These are phyloP conservation scores for Saturnispora saitoi DNA, from an alignment of 805 yeast genomes.

Conservation along the genomic window DNA sequence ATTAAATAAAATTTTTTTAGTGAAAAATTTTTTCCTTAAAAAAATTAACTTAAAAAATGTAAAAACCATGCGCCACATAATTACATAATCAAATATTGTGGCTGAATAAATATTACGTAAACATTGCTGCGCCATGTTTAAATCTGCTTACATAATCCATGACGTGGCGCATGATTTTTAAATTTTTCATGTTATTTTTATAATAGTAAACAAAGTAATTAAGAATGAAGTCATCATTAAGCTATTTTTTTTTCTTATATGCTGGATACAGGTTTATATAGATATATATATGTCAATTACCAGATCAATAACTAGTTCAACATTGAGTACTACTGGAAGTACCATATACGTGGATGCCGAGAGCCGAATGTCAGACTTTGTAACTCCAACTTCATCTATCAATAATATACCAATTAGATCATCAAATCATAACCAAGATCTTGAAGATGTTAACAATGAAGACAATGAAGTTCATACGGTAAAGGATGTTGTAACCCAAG, in stretches of 20 bases:
- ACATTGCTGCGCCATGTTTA: no score
- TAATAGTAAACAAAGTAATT: neutral
- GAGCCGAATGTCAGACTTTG: conserved; percentile 10
- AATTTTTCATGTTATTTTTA: neutral
- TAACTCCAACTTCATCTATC: conserved; percentile 1
- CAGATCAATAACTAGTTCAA: conserved; percentile 11
- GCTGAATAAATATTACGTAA: neutral
- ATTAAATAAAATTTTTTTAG: neutral
- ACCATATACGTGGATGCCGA: conserved; percentile 18
- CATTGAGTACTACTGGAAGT: conserved; percentile 13
- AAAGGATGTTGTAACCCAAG: no score
- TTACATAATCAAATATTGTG: no score
- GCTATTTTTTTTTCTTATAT: neutral
- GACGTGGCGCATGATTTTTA: neutral
- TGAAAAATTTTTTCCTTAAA: neutral
- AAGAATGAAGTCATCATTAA: neutral
- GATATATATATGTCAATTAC: conserved; percentile 2
- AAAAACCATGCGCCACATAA: no score
- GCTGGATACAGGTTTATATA: neutral
- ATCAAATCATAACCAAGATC: no score
- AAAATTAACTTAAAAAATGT: no score
- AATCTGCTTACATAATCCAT: no score
- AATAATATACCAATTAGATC: neutral
- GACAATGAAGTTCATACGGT: no score
- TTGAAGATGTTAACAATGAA: no score